phyloP scores from a whole-genome alignment of 176 grass and related monocot species.

The Avena sativa region DNA sequence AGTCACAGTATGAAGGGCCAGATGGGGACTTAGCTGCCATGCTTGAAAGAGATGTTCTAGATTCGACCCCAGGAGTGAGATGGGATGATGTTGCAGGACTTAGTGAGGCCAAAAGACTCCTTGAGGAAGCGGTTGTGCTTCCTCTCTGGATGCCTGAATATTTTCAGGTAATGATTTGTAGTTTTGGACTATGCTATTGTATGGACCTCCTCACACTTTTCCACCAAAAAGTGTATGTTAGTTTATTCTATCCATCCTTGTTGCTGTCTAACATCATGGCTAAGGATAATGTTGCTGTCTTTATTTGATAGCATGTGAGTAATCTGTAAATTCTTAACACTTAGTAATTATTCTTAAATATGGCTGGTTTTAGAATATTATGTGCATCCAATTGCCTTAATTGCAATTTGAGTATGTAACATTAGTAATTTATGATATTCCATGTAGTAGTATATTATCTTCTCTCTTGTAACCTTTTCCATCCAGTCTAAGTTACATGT shows the following conservation, averaged over 20 bases:
- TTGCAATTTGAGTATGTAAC: background rate
- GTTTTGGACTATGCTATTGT: constrained; percentile 10
- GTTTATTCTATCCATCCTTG: constrained; percentile 28
- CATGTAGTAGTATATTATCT: background rate
- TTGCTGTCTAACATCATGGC: constrained; percentile 7
- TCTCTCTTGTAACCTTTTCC: constrained; percentile 17
- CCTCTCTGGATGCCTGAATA: constrained; percentile 96
- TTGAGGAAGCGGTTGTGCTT: constrained; percentile 95
- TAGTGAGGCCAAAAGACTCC: constrained; percentile 90
- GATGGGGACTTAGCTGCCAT: constrained; percentile 93
- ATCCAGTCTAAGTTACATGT: constrained; percentile 23
- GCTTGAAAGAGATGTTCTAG: constrained; percentile 98
- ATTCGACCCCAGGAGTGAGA: constrained; percentile 91
- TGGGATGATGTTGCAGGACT: constrained; percentile 99
- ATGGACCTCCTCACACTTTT: background rate
- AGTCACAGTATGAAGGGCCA: constrained; percentile 88
- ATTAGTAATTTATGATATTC: constrained; percentile 24
- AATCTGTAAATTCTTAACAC: background rate
- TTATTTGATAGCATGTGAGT: constrained; percentile 33
- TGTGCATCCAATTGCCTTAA: constrained; percentile 3
- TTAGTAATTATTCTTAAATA: background rate
- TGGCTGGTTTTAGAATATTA: background rate
- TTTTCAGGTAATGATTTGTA: constrained; percentile 77
- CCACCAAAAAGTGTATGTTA: background rate
- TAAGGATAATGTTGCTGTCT: constrained; percentile 18